Conservation (phyloP, 768 basidiomycete genomes). For the Gloeophyllum trabeum region DNA sequence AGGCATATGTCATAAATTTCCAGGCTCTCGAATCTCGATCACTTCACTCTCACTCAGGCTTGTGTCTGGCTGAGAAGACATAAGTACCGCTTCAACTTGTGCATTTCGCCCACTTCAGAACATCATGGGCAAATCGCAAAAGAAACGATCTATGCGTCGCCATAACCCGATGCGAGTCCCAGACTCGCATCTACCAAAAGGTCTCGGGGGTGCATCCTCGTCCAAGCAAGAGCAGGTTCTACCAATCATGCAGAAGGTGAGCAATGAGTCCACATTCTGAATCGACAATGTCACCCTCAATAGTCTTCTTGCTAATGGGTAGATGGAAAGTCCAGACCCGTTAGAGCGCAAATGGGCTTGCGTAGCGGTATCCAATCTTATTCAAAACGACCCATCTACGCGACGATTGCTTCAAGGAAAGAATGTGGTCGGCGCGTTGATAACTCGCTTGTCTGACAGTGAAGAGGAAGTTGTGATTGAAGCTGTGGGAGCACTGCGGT, state of each 20-base stretch:
- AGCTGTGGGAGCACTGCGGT: constrained; percentile 83
- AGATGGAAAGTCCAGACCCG: constrained; percentile 72
- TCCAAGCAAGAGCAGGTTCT: constrained; percentile 70
- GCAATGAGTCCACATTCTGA: constrained; percentile 5
- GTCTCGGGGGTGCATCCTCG: constrained; percentile 66
- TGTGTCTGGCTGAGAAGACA: too few species aligned
- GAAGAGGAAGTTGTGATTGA: constrained; percentile 90
- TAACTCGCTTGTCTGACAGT: constrained; percentile 77
- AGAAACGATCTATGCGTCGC: constrained; percentile 72
- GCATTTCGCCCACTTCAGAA: too few species aligned
- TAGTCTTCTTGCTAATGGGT: too few species aligned
- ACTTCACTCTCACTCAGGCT: constrained; percentile 9
- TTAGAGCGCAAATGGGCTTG: constrained; percentile 92
- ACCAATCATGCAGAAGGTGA: constrained; percentile 86
- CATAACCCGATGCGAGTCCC: constrained; percentile 94
- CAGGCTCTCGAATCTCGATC: not conserved
- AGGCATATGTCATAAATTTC: not conserved
- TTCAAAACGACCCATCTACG: constrained; percentile 91
- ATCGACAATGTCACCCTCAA: too few species aligned
- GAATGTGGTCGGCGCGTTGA: constrained; percentile 79
- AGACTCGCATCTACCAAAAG: constrained; percentile 81
- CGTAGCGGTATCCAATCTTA: constrained; percentile 90
- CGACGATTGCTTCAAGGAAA: constrained; percentile 82
- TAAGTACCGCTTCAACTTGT: too few species aligned
- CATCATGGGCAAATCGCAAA: constrained; percentile 88